phyloP scores from a whole-genome alignment of 2,329 filamentous ascomycete species.

The Pseudogymnoascus sp. region DNA sequence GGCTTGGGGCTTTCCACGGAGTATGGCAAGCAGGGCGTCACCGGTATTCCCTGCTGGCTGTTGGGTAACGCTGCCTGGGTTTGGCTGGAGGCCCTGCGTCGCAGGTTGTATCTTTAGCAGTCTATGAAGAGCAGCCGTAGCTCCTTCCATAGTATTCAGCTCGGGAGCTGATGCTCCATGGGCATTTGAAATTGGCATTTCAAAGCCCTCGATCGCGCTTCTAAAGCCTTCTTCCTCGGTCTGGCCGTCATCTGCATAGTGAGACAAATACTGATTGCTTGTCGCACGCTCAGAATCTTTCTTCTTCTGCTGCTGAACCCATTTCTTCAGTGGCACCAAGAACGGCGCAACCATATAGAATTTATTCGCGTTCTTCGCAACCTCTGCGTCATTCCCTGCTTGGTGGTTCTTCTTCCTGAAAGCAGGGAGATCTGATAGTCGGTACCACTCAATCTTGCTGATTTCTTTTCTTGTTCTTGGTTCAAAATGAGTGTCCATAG shows the following conservation, averaged over 20 bases:
- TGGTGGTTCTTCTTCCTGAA: constrained; percentile 56
- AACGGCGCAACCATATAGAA: constrained; percentile 99
- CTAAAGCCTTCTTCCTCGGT: constrained; percentile 50
- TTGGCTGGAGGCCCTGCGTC: constrained; percentile 40
- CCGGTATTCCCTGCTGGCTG: constrained; percentile 27
- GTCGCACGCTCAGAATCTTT: constrained; percentile 48
- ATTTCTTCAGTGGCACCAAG: constrained; percentile 74
- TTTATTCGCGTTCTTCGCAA: constrained; percentile 64
- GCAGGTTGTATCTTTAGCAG: constrained; percentile 49
- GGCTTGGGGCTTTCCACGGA: constrained; percentile 30
- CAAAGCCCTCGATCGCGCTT: constrained; percentile 2
- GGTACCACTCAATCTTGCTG: constrained; percentile 94
- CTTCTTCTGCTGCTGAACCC: constrained; percentile 80
- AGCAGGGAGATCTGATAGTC: constrained; percentile 76
- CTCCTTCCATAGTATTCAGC: constrained; percentile 41
- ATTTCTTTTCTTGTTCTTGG: constrained; percentile 94
- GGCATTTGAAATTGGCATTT: not conserved
- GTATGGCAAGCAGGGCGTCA: constrained; percentile 47
- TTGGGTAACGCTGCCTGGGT: constrained; percentile 12
- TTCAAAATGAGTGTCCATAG: constrained; percentile 79
- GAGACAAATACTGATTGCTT: constrained; percentile 35
- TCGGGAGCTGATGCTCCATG: constrained; percentile 16
- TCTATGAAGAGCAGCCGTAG: constrained; percentile 42
- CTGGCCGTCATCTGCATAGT: constrained; percentile 46
- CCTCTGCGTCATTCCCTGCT: constrained; percentile 45